A percentile compares a stretch with the other conserved stretches of the same genome.
Evolutionary conservation across 176 grass and related monocot species (phyloP).

Genomic region (Pontederia paniculata): DNA sequence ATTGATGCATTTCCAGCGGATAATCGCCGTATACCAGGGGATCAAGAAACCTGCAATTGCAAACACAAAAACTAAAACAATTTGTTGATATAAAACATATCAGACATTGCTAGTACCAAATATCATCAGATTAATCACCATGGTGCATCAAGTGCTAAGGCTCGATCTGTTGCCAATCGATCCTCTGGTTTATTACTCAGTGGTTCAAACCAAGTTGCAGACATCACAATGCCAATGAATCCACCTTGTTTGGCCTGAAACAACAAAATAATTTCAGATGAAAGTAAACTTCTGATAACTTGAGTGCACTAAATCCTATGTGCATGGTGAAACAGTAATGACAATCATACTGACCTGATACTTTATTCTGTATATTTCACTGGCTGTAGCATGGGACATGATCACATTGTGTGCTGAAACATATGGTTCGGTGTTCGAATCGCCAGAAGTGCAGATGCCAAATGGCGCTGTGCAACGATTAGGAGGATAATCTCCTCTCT

Average conservation of each 20-base stretch:
- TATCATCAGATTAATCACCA: slow-evolving; percentile 25
- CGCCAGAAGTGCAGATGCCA: slow-evolving; percentile 38
- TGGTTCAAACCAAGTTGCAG: slow-evolving; percentile 44
- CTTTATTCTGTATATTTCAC: slow-evolving; percentile 44
- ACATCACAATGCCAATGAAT: slow-evolving; percentile 39
- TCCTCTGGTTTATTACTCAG: slow-evolving; percentile 34
- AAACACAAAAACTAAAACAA: no score
- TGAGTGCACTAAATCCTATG: not conserved
- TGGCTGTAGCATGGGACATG: slow-evolving; percentile 48
- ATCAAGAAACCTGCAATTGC: slow-evolving; percentile 58
- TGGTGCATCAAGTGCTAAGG: slow-evolving; percentile 30
- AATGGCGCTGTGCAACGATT: slow-evolving; percentile 35
- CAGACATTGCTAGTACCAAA: not conserved
- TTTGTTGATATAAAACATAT: no score
- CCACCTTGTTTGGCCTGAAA: slow-evolving; percentile 33
- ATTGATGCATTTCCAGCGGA: slow-evolving; percentile 39
- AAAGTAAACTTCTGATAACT: no score
- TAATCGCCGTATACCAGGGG: slow-evolving; percentile 48
- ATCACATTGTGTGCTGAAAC: slow-evolving; percentile 57
- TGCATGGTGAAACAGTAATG: not conserved
- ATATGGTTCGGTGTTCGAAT: slow-evolving; percentile 65
- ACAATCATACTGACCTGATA: slow-evolving; percentile 36
- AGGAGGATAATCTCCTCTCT: slow-evolving; percentile 27
- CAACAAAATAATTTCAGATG: not conserved
- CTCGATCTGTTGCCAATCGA: slow-evolving; percentile 33